Evolutionary conservation across 2,329 filamentous ascomycete genomes (phyloP), one percentile per base, ranked within the genome.

Genomic region (Dothideomycetes sp.): DNA sequence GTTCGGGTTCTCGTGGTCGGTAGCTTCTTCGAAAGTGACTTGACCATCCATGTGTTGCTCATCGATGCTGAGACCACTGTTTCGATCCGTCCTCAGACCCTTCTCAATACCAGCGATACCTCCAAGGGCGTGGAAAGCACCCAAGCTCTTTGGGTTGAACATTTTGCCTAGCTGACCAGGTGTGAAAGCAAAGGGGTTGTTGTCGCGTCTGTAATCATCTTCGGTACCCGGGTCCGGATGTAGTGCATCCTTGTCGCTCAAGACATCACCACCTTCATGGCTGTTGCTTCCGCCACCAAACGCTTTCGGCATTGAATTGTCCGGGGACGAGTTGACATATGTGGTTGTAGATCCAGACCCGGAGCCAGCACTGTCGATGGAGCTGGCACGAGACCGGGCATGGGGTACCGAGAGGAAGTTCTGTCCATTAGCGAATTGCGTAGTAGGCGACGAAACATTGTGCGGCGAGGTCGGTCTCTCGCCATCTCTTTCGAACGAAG

Each of bases 131-230:
- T 82, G 77, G 47, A 88, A 86, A 4, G 83, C 84, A 18, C 74
- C 68, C 45, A 84, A 66, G 51, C 73, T 87, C 62, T 91, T 91
- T 1, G 84, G 84, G 48, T 88, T 88, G 37, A 87, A 68, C 5
- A 91, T 64, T 62, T 89, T 89, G 47, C 79, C 81, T 47, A 95
- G 69, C 55, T 93, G 80, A 11, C 88, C 87, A 9, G 80, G 80
- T 2, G 79, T 77, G 57, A 86, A 94, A 12, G 85, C 87, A 54
- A 94, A 94, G 0, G 82, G 81, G 57, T 91, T 94, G 57, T 86
- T 70, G 5, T 80, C 71, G 9, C 89, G 72, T 30, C 75, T 53
- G 52, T 93, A 94, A 47, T 89, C 84, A 13, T 65, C 69, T 57
- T 88, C 83, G 38, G 79, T 83, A 5, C 80, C 80, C 1, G 78